A percentile compares a stretch with the other conserved stretches of the same genome.
Conservation (phyloP, 768 basidiomycete genomes). For the Pleurotus tuber-regium region DNA sequence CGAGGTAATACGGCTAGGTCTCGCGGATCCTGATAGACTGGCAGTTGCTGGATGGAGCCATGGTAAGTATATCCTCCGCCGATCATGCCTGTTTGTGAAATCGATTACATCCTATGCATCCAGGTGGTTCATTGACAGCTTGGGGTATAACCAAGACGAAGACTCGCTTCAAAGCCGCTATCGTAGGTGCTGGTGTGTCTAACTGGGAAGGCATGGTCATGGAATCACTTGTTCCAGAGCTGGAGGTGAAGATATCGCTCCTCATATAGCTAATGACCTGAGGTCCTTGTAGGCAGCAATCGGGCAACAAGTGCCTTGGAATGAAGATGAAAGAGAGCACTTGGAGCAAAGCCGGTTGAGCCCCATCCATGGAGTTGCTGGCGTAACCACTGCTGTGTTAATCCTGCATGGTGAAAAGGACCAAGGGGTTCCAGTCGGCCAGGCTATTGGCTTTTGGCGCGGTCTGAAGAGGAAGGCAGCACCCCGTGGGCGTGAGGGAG, state of each 20-base stretch:
- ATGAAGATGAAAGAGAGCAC: constrained; percentile 14
- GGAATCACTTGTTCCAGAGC: constrained; percentile 32
- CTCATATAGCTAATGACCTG: too few relatives aligned
- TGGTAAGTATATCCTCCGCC: too few relatives aligned
- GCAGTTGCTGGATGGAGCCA: constrained; percentile 35
- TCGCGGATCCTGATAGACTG: constrained; percentile 27
- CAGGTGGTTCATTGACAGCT: constrained; percentile 33
- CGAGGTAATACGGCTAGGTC: constrained; percentile 27
- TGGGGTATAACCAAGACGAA: constrained; percentile 35
- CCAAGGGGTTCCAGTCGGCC: constrained; percentile 42
- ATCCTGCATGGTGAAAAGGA: constrained; percentile 52
- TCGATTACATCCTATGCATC: too few relatives aligned
- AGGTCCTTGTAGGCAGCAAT: constrained; percentile 23
- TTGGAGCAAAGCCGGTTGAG: constrained; percentile 21
- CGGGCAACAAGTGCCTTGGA: constrained; percentile 28
- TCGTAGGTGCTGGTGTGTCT: constrained; percentile 31
- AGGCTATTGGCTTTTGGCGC: constrained; percentile 30
- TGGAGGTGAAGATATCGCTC: too few relatives aligned
- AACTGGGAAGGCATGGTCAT: constrained; percentile 36
- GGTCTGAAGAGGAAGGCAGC: constrained; percentile 28
- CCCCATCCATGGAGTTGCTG: constrained; percentile 33
- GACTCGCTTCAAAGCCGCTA: constrained; percentile 30
- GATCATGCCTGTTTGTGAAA: too few relatives aligned
- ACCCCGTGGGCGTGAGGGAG: constrained; percentile 24
- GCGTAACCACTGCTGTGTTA: constrained; percentile 43